Evolutionary conservation across 768 basidiomycete species (phyloP), one percentile per base, ranked within the genome.

Genomic region (Flagelloscypha sp.): DNA sequence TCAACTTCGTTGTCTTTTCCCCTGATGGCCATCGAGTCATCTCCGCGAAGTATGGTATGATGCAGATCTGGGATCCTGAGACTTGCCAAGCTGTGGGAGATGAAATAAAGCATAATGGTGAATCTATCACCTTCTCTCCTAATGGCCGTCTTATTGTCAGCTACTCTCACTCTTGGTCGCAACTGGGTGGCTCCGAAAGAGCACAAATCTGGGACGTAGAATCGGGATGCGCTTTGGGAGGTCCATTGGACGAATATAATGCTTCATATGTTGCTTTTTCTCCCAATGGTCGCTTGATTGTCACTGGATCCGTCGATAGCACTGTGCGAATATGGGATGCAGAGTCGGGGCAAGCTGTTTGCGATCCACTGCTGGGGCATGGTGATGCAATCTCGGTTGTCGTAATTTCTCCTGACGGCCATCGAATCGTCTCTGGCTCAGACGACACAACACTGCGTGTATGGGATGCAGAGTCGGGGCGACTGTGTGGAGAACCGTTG

Each of bases 1-100:
- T 33, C n/a, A 12, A 9, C 2, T 25, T 30, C 13, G 65, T 65
- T 40, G 57, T 57, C 11, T 12, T 12, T 38, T 66, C 66, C 3
- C 36, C 27, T 20, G 31, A 27, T 28, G 47, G 47, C 24, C 43
- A 47, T 31, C 41, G 20, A 31, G 37, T 48, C 12, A 29, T 11
- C 4, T 43, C 45, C 17, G 42, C 41, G 3, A 35, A 27, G 21
- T 15, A 22, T 59, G 28, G 28, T 12, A n/a, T n/a, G n/a, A n/a
- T n/a, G n/a, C n/a, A n/a, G n/a, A n/a, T n/a, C n/a, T n/a, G n/a
- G n/a, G n/a, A n/a, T n/a, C n/a, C n/a, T n/a, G n/a, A n/a, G n/a
- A n/a, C n/a, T n/a, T n/a, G n/a, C n/a, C n/a, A n/a, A n/a, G n/a
- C n/a, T n/a, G n/a, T n/a, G n/a, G n/a, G n/a, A n/a, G n/a, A n/a